Evolutionary conservation across 805 yeast genomes (phyloP).

Genomic region (Jamesozyma lodderae): DNA sequence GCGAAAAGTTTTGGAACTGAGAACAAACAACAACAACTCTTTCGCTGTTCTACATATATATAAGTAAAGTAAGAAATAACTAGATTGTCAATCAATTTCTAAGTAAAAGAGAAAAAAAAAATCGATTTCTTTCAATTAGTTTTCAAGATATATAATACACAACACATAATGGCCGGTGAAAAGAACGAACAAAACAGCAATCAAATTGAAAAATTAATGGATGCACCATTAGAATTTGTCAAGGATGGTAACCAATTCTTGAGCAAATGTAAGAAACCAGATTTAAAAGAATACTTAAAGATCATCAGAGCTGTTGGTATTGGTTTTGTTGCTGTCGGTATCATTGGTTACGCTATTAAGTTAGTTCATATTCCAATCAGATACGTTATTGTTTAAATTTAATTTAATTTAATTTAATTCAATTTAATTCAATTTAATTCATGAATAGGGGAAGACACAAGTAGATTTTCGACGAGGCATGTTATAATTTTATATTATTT

Average conservation of each 20-base stretch:
- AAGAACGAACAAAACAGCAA: constrained; percentile 17
- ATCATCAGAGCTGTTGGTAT: constrained; percentile 93
- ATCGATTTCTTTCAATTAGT: no score
- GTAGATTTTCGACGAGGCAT: no score
- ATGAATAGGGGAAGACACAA: background rate
- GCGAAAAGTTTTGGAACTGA: no score
- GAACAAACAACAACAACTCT: no score
- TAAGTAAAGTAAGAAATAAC: no score
- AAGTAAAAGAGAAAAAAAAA: no score
- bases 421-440: background rate
- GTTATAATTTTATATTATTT: no score
- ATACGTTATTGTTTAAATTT: constrained; percentile 72
- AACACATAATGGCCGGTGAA: constrained; percentile 20
- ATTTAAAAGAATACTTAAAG: constrained; percentile 74
- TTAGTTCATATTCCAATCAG: constrained; percentile 92
- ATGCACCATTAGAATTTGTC: constrained; percentile 83
- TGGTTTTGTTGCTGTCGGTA: constrained; percentile 96
- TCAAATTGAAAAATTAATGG: constrained; percentile 56
- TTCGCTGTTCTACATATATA: no score
- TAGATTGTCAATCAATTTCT: no score
- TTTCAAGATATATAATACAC: background rate
- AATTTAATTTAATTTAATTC: background rate
- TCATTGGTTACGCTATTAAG: constrained; percentile 92
- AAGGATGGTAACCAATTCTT: constrained; percentile 86
- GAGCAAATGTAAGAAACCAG: constrained; percentile 89